These are phyloP conservation scores for Tolypocladium ovalisporum DNA, from an alignment of 2,329 filamentous ascomycete species.

Conservation along the genomic window DNA sequence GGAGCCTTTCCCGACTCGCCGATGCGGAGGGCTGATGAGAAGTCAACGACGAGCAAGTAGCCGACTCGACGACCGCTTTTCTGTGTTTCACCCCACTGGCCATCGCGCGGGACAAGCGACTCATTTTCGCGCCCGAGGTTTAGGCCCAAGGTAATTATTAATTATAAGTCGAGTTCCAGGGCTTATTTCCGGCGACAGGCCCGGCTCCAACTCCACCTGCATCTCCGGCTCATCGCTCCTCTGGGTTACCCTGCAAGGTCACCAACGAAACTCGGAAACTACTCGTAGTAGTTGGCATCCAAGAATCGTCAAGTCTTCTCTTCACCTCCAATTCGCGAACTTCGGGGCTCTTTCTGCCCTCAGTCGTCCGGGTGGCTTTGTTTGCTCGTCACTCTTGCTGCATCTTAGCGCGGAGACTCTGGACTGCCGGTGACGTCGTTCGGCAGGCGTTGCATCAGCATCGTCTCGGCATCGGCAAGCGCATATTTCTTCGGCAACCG, in stretches of 20 bases:
- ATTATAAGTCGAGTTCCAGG: too few relatives aligned
- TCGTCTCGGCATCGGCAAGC: background rate
- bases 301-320: background rate
- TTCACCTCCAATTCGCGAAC: background rate
- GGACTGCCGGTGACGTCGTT: background rate
- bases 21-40: background rate
- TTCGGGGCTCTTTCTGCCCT: too few relatives aligned
- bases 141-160: too few relatives aligned
- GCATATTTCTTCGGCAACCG: background rate
- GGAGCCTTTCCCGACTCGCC: background rate
- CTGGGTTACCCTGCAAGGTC: background rate
- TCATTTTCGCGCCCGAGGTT: background rate
- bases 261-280: background rate
- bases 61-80: too few relatives aligned
- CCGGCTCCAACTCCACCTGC: background rate
- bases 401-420: background rate
- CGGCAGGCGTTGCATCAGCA: background rate
- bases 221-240: background rate
- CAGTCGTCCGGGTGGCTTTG: background rate
- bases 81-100: background rate
- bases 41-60: background rate
- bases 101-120: background rate
- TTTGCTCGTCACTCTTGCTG: background rate
- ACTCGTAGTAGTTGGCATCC: background rate
- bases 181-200: background rate